phyloP scores from a whole-genome alignment of 106 monocot genomes.

The Acorus calamus region DNA sequence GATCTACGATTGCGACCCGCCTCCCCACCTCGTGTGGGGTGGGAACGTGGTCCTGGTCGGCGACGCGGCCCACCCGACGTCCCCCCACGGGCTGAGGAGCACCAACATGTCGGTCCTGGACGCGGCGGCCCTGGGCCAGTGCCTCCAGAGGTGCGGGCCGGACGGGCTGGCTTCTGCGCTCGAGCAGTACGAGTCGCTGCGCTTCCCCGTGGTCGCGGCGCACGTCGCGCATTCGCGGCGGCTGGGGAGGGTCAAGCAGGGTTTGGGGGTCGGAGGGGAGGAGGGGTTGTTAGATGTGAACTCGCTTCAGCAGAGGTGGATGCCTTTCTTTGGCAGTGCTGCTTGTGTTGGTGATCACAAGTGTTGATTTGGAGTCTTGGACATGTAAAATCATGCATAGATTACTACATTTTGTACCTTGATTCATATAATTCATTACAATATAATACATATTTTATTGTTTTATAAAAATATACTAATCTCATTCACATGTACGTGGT shows the following conservation, averaged over 20 bases:
- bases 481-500: no score
- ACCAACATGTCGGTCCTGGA: constrained; percentile 82
- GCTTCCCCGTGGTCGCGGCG: constrained; percentile 52
- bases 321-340: constrained; percentile 51
- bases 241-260: constrained; percentile 62
- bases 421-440: no score
- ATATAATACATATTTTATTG: no score
- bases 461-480: no score
- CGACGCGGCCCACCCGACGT: constrained; percentile 84
- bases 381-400: no score
- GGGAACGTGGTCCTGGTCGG: constrained; percentile 65
- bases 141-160: constrained; percentile 38
- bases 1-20: constrained; percentile 75
- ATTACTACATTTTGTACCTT: no score
- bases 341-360: neutral
- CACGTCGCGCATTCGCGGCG: constrained; percentile 58
- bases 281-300: constrained; percentile 23
- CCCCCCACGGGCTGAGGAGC: constrained; percentile 78
- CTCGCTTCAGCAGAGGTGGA: constrained; percentile 42
- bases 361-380: no score
- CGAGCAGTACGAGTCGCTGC: constrained; percentile 37
- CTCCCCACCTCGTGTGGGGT: constrained; percentile 40
- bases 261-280: constrained; percentile 24
- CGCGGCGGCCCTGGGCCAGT: constrained; percentile 36
- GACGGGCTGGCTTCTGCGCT: constrained; percentile 27